Percentiles rank a stretch among this genome's conserved stretches.
Evolutionary conservation across 306 rosid species (phyloP).

Genomic region (Acacia melanoxylon): DNA sequence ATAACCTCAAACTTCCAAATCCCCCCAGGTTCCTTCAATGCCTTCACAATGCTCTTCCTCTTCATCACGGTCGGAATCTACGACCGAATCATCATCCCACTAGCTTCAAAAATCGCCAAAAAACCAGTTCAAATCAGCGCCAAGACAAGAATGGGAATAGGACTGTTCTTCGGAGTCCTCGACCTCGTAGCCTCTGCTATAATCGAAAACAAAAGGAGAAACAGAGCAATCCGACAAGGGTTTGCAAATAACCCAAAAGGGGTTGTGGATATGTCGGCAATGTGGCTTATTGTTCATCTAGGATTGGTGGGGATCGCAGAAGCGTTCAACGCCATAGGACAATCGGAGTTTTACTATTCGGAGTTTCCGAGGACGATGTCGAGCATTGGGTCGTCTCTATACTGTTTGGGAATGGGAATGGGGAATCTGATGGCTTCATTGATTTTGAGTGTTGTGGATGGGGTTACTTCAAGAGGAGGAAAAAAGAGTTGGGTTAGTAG

Average conservation of each 20-base stretch:
- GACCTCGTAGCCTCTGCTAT: constrained; percentile 50
- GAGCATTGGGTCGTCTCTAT: constrained; percentile 56
- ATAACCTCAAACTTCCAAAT: constrained; percentile 50
- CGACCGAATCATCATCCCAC: constrained; percentile 53
- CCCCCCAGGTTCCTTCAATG: constrained; percentile 65
- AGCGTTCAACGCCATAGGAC: constrained; percentile 61
- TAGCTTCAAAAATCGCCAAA: constrained; percentile 57
- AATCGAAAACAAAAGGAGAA: constrained; percentile 48
- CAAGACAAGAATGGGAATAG: constrained; percentile 62
- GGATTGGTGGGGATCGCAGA: constrained; percentile 57
- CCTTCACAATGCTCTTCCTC: constrained; percentile 46
- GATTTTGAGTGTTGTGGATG: constrained; percentile 45
- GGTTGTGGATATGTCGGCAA: constrained; percentile 60
- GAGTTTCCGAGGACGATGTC: constrained; percentile 77
- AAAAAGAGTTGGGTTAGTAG: constrained; percentile 60
- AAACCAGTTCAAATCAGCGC: constrained; percentile 43
- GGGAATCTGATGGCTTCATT: constrained; percentile 54
- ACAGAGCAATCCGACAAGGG: constrained; percentile 44
- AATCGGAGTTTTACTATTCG: constrained; percentile 65
- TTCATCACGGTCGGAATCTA: constrained; percentile 50
- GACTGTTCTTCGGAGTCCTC: constrained; percentile 44
- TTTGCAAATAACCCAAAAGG: constrained; percentile 35
- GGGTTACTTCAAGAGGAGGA: constrained; percentile 53
- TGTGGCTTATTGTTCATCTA: constrained; percentile 64
- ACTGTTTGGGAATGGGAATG: constrained; percentile 50